These are phyloP conservation scores for Phtheirospermum japonicum DNA, from an alignment of 257 asterid species.

Conservation along the genomic window DNA sequence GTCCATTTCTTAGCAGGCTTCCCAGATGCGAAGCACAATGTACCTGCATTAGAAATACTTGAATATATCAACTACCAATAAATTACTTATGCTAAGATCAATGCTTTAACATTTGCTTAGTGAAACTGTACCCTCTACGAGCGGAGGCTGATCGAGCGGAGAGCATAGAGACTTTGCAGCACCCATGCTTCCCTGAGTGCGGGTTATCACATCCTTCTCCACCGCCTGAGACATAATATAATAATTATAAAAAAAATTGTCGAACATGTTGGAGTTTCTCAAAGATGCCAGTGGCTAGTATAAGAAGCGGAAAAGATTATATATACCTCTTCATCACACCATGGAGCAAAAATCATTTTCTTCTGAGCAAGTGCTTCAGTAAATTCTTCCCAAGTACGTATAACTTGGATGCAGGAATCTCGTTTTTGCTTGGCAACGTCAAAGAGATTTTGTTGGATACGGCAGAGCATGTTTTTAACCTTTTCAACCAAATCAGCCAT, in stretches of 20 bases:
- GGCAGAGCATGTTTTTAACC: slow-evolving; percentile 53
- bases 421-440: slow-evolving; percentile 69
- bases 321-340: slow-evolving; percentile 91
- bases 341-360: slow-evolving; percentile 89
- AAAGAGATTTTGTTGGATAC: slow-evolving; percentile 64
- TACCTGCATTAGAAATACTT: slow-evolving; percentile 43
- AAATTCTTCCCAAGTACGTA: slow-evolving; percentile 79
- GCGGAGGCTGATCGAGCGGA: slow-evolving; percentile 86
- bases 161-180: slow-evolving; percentile 85
- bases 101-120: not conserved
- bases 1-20: slow-evolving; percentile 92
- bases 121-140: slow-evolving; percentile 63
- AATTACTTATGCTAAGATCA: not conserved
- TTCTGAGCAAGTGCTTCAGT: slow-evolving; percentile 65
- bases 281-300: no score
- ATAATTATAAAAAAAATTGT: no score
- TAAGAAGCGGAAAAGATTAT: not conserved
- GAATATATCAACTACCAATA: not conserved
- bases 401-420: slow-evolving; percentile 71
- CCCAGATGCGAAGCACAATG: slow-evolving; percentile 79
- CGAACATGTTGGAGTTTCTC: no score
- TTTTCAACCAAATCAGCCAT: slow-evolving; percentile 51
- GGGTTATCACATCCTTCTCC: slow-evolving; percentile 82
- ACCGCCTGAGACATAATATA: slow-evolving; percentile 49
- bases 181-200: slow-evolving; percentile 90